A percentile compares a stretch with the other conserved stretches of the same genome.
phyloP scores from a whole-genome alignment of 176 grass and related monocot genomes.

The Phyllostachys edulis region DNA sequence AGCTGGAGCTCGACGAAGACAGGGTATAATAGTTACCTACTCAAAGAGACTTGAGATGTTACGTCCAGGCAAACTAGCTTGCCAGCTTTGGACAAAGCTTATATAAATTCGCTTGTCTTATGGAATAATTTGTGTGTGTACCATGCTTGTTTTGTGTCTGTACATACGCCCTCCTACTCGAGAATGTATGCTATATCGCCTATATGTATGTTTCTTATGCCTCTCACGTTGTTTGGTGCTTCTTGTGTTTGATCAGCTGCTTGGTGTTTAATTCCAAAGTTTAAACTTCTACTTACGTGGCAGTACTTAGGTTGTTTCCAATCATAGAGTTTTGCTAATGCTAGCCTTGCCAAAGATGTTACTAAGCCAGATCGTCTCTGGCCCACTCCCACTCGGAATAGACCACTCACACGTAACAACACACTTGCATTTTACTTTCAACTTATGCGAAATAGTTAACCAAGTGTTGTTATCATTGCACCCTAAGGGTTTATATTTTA shows the following conservation, averaged over 20 bases:
- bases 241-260: neutral
- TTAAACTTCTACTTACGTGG: neutral
- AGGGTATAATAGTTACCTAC: neutral
- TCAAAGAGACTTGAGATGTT: neutral
- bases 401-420: too few relatives aligned
- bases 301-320: neutral
- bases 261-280: neutral
- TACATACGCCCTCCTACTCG: neutral
- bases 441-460: too few relatives aligned
- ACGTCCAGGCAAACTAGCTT: neutral
- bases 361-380: neutral
- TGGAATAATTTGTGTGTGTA: constrained; percentile 2
- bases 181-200: neutral
- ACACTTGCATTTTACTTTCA: too few relatives aligned
- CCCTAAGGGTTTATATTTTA: too few relatives aligned
- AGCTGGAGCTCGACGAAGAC: constrained; percentile 2
- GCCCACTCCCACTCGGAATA: too few relatives aligned
- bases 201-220: neutral
- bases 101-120: neutral
- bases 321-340: neutral
- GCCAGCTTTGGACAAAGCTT: neutral
- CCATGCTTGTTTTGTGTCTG: neutral
- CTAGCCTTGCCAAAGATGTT: neutral
- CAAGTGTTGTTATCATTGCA: too few relatives aligned
- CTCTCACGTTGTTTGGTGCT: neutral